These are phyloP conservation scores for Cladophialophora bantiana DNA, from an alignment of 2,329 filamentous ascomycete genomes.

Conservation along the genomic window DNA sequence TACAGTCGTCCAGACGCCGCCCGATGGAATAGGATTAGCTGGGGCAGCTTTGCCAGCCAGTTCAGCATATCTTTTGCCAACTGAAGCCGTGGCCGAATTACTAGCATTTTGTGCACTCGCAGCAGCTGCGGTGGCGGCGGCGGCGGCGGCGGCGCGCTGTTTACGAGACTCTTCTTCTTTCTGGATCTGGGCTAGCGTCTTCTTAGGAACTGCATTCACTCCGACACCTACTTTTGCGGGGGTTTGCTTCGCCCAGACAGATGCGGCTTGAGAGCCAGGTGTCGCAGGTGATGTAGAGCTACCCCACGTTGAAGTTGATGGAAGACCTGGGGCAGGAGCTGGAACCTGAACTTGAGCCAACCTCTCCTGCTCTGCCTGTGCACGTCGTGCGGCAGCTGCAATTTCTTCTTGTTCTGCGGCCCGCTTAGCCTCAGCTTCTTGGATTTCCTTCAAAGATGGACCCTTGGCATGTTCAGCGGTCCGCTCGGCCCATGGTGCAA, in stretches of 20 bases:
- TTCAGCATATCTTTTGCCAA: conserved; percentile 91
- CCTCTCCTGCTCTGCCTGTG: conserved; percentile 78
- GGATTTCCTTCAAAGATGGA: conserved; percentile 93
- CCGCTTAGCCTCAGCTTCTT: conserved; percentile 92
- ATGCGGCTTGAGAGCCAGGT: conserved; percentile 53
- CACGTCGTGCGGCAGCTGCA: conserved; percentile 77
- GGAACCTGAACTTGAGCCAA: conserved; percentile 63
- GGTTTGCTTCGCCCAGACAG: conserved; percentile 60
- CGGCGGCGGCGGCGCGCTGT: conserved; percentile 68
- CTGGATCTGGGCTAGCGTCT: conserved; percentile 94
- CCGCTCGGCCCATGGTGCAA: conserved; percentile 96
- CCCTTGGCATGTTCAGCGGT: conserved; percentile 75
- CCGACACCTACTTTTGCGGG: conserved; percentile 50
- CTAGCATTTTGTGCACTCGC: conserved; percentile 53
- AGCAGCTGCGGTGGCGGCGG: conserved; percentile 51
- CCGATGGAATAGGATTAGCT: conserved; percentile 52
- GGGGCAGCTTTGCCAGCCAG: conserved; percentile 78
- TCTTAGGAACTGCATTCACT: conserved; percentile 64
- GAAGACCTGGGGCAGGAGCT: conserved; percentile 77
- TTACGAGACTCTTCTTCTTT: conserved; percentile 94
- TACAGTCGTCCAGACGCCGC: conserved; percentile 88
- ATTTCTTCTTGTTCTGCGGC: conserved; percentile 87
- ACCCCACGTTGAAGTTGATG: conserved; percentile 88
- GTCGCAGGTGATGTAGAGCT: conserved; percentile 73
- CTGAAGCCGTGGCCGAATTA: conserved; percentile 52